phyloP scores from a whole-genome alignment of 371 early-diverging fungal genomes.

The Mortierella sp. region DNA sequence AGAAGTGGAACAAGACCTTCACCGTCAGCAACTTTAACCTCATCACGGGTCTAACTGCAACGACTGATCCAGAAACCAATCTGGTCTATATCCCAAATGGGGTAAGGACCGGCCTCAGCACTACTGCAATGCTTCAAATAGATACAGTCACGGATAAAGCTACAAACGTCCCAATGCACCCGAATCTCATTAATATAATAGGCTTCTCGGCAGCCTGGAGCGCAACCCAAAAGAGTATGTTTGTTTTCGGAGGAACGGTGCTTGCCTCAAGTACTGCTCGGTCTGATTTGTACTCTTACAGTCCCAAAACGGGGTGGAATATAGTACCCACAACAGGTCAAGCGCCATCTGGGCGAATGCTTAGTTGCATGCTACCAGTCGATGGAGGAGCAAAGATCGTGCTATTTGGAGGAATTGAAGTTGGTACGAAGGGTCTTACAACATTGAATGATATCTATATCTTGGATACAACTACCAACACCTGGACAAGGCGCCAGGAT shows the following conservation, averaged over 20 bases:
- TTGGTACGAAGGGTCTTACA: neutral
- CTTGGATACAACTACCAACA: slow-evolving; percentile 3
- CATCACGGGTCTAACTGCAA: neutral
- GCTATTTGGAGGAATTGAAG: slow-evolving; percentile 26
- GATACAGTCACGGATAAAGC: neutral
- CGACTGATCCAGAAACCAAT: slow-evolving; percentile 14
- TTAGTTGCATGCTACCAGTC: slow-evolving; percentile 19
- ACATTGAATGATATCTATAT: slow-evolving; percentile 22
- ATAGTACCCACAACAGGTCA: neutral
- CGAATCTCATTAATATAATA: neutral
- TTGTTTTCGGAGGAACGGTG: neutral
- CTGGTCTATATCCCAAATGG: slow-evolving; percentile 22
- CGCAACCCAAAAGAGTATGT: neutral
- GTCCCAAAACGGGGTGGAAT: slow-evolving; percentile 1
- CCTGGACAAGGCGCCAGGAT: slow-evolving; percentile 7
- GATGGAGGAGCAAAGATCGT: slow-evolving; percentile 22
- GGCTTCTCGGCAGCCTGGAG: slow-evolving; percentile 8
- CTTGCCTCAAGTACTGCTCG: neutral
- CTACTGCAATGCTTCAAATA: neutral
- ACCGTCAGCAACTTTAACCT: neutral
- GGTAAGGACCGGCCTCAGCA: neutral
- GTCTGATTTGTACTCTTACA: neutral
- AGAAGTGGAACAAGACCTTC: neutral
- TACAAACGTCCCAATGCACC: neutral
- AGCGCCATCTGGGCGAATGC: slow-evolving; percentile 1